A percentile compares a stretch with the other conserved stretches of the same genome.
These are phyloP conservation scores for Gaeumannomyces sp. DNA, from an alignment of 2,329 filamentous ascomycete species.

Conservation along the genomic window DNA sequence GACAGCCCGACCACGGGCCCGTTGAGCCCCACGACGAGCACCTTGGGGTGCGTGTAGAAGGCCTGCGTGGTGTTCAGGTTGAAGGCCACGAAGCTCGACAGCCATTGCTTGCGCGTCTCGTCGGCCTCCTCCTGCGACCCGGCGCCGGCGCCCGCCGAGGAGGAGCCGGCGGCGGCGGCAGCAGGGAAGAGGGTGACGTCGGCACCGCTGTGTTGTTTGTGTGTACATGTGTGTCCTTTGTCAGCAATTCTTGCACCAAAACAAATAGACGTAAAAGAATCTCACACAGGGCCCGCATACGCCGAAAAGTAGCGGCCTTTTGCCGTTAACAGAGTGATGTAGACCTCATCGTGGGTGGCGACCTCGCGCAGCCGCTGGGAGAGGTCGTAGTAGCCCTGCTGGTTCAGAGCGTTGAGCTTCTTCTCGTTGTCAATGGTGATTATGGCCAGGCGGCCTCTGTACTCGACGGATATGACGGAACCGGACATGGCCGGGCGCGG, in stretches of 20 bases:
- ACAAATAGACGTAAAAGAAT: neutral
- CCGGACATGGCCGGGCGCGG: neutral
- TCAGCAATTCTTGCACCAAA: conserved; percentile 2
- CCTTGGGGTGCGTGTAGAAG: conserved; percentile 91
- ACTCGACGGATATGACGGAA: conserved; percentile 50
- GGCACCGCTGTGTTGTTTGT: conserved; percentile 55
- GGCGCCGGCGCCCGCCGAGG: neutral
- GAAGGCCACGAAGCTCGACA: conserved; percentile 69
- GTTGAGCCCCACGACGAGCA: conserved; percentile 86
- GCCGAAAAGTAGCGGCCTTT: conserved; percentile 85
- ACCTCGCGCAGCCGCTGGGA: conserved; percentile 69
- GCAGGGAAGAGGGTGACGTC: conserved; percentile 58
- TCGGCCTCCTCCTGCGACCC: conserved; percentile 14
- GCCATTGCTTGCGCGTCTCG: conserved; percentile 46
- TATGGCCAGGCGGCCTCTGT: conserved; percentile 65
- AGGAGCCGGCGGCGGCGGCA: conserved; percentile 23
- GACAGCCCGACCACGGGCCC: conserved; percentile 85
- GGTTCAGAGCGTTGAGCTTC: conserved; percentile 80
- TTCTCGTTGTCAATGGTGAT: conserved; percentile 79
- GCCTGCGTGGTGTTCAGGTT: conserved; percentile 87
- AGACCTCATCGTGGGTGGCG: conserved; percentile 71
- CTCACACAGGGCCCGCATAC: conserved; percentile 41
- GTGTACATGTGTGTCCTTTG: too few relatives aligned
- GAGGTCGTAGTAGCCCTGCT: conserved; percentile 70
- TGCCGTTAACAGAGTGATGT: conserved; percentile 76